Evolutionary conservation across 768 basidiomycete species (phyloP), one percentile per base, ranked within the genome.

Genomic region (Suillus subaureus): DNA sequence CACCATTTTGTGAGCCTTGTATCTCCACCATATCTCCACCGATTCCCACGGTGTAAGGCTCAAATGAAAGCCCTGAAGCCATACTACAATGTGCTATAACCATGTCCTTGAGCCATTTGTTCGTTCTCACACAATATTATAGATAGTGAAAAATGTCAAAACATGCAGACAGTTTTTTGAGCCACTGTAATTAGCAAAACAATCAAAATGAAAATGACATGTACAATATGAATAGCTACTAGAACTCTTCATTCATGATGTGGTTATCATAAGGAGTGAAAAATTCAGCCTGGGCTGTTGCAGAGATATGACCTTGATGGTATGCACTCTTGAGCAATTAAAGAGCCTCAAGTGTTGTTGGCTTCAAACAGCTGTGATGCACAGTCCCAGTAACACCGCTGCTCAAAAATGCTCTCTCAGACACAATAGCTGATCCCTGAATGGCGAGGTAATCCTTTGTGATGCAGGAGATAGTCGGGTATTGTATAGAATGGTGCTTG

Each of bases 401-500:
- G 7, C 52, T 43, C 6, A 71, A 77, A 65, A 77, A 75, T 11
- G 74, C 70, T 6, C 70, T 40, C 58, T 76, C 70, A n/a, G 73
- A 73, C 21, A 73, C 64, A 26, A 71, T 63, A 51, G 75, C 72
- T 15, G 73, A 77, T 6, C 74, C 73, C 63, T 77, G 72, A 63
- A 76, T 71, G 18, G 73, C 69, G 1, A 77, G 66, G 61, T 60
- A 60, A n/a, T 71, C 66, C 26, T 60, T 37, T 21, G 71, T 70
- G n/a, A 67, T 71, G 35, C 28, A 15, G 16, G 62, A 61, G 23
- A 69, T 35, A 37, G 67, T 69, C 12, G 70, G 68, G 63, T 77
- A 79, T n/a, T 66, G 67, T 4, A 43, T 31, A n/a, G 57, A 18
- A 35, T 65, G 58, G 45, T 63, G 57, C 70, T 71, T 26, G 42